Evolutionary conservation across 2,329 filamentous ascomycete genomes (phyloP), one percentile per base, ranked within the genome.

Genomic region (Fusarium sp.): DNA sequence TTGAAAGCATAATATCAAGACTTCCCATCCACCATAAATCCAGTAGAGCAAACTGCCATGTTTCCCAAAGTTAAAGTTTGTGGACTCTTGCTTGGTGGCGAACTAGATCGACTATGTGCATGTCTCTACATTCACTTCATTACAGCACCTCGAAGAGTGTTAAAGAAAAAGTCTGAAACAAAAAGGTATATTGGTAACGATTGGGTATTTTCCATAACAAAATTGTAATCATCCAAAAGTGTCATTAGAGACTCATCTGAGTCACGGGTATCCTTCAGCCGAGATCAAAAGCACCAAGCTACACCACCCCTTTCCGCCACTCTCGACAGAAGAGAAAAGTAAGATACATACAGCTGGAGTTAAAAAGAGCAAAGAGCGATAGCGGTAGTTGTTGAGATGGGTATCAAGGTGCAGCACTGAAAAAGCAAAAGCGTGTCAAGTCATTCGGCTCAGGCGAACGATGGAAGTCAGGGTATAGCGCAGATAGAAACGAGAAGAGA

Each of bases 401-500:
- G 68, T 71, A 71, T 71, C 68, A 69, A 40, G 67, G 43, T 38
- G 50, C 8, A 49, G 47, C 23, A 40, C 48, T 42, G 38, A 24
- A 19, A 45, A 47, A 62, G 34, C 28, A 68, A 62, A 56, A 51
- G 34, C 30, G 34, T 32, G 42, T 21, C 47, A 59, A 20, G 34
- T 45, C 49, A 51, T 45, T 48, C 30, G 47, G 42, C 19, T 24
- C 24, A 43, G 26, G 44, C 43, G 39, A 45, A 58, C 15, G 58
- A 58, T 42, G 15, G n/a, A 44, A 43, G 36, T 23, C 19, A 46
- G 48, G 42, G 42, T 44, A 49, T 42, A 53, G 65, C 54, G 54
- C 55, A 59, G 53, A 58, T 64, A 60, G 71, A 63, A 57, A 70
- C 68, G 67, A 70, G 54, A 54, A 28, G 56, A 60, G 56, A 61